phyloP scores from a whole-genome alignment of 192 early-diverging fungal species.

The Globomyces pollinis-pini region DNA sequence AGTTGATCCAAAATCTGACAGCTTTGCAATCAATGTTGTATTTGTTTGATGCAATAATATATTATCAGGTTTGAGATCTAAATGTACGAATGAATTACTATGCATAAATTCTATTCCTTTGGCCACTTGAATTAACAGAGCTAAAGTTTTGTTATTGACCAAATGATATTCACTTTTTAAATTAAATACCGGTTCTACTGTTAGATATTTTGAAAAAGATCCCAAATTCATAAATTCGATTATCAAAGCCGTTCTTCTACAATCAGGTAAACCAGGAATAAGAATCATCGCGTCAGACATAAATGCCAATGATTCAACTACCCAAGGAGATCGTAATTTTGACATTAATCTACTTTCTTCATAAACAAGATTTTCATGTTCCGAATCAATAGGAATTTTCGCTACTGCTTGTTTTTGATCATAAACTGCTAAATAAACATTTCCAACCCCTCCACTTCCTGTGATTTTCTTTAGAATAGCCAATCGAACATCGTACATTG shows the following conservation, averaged over 20 bases:
- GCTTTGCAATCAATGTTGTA: constrained; percentile 1
- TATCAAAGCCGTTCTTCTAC: background rate
- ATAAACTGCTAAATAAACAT: constrained; percentile 7
- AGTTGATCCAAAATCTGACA: constrained; percentile 7
- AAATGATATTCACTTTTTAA: no score
- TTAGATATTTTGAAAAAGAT: background rate
- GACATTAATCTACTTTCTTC: background rate
- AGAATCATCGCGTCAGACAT: background rate
- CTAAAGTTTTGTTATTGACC: no score
- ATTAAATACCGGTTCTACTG: no score
- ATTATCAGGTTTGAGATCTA: constrained; percentile 1
- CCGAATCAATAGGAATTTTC: background rate
- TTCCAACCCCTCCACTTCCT: background rate
- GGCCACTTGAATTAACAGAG: background rate
- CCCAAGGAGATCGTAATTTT: background rate
- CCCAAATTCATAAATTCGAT: background rate
- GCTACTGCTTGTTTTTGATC: background rate
- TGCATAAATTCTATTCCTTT: constrained; percentile 4
- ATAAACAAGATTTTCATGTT: constrained; percentile 6
- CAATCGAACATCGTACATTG: no score
- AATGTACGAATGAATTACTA: background rate
- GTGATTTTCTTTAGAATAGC: background rate
- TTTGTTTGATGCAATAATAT: background rate
- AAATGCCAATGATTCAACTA: background rate
- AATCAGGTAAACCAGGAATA: constrained; percentile 6